These are phyloP conservation scores for Sugiyamaella sp. DNA, from an alignment of 1,139 yeast genomes.

Conservation along the genomic window DNA sequence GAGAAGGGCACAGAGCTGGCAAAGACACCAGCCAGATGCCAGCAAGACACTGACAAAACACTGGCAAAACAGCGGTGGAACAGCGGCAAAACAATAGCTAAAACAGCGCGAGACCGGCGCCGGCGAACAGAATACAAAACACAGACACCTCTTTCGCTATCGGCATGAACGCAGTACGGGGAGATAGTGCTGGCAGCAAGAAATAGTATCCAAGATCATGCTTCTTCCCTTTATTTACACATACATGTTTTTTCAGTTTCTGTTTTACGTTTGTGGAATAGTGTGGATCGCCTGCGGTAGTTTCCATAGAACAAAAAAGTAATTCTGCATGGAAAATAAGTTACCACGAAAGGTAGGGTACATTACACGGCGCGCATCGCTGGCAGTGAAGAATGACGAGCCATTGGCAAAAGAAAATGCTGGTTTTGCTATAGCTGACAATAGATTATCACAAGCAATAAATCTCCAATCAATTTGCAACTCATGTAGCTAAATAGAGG, in stretches of 20 bases:
- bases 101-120: too few relatives aligned
- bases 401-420: not conserved
- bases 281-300: not conserved
- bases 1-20: too few relatives aligned
- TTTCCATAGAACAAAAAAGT: slow-evolving; percentile 9
- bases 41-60: too few relatives aligned
- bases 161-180: too few relatives aligned
- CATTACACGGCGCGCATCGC: slow-evolving; percentile 1
- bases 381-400: too few relatives aligned
- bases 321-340: slow-evolving; percentile 5
- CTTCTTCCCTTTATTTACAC: not conserved
- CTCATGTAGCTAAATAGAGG: not conserved
- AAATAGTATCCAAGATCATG: too few relatives aligned
- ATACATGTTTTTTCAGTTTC: not conserved
- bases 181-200: too few relatives aligned
- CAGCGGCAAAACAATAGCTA: too few relatives aligned
- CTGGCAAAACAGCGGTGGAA: too few relatives aligned
- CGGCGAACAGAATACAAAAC: too few relatives aligned
- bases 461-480: not conserved
- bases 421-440: not conserved
- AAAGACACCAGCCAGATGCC: too few relatives aligned
- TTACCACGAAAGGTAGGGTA: not conserved
- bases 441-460: not conserved
- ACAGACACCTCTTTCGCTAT: too few relatives aligned
- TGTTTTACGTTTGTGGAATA: slow-evolving; percentile 1